phyloP scores from a whole-genome alignment of 495 filamentous ascomycete genomes.

The Tuber borchii region DNA sequence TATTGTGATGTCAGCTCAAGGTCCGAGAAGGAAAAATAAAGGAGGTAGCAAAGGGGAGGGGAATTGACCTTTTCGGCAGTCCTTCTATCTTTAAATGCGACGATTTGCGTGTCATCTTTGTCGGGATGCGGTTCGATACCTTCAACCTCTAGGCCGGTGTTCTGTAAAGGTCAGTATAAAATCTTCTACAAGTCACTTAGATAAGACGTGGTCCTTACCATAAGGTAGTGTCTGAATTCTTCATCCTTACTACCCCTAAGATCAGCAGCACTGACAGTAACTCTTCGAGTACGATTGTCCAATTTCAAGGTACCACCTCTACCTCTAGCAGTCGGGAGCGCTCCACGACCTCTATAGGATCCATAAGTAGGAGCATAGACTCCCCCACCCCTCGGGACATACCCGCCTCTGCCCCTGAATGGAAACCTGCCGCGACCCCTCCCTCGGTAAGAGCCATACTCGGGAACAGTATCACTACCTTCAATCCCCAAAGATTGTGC shows the following conservation, averaged over 20 bases:
- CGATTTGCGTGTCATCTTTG: conserved; percentile 53
- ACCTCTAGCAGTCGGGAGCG: conserved; percentile 47
- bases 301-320: conserved; percentile 63
- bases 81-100: conserved; percentile 83
- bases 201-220: conserved; percentile 54
- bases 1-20: conserved; percentile 56
- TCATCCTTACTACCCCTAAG: conserved; percentile 69
- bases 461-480: conserved; percentile 40
- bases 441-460: conserved; percentile 31
- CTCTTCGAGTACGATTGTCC: conserved; percentile 76
- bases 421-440: conserved; percentile 47
- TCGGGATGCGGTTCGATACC: conserved; percentile 62
- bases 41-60: background rate
- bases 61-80: conserved; percentile 64
- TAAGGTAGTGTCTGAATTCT: conserved; percentile 72
- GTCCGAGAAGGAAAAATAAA: background rate
- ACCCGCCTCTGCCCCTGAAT: conserved; percentile 50
- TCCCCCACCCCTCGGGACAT: conserved; percentile 55
- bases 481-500: conserved; percentile 75
- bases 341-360: conserved; percentile 47
- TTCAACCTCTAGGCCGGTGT: conserved; percentile 69
- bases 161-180: conserved; percentile 50
- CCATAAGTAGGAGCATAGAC: conserved; percentile 33
- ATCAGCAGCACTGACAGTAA: conserved; percentile 65
- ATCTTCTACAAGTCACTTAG: conserved; percentile 4